Conservation (phyloP, 2,329 filamentous ascomycete species). For the Fusarium tricinctum region DNA sequence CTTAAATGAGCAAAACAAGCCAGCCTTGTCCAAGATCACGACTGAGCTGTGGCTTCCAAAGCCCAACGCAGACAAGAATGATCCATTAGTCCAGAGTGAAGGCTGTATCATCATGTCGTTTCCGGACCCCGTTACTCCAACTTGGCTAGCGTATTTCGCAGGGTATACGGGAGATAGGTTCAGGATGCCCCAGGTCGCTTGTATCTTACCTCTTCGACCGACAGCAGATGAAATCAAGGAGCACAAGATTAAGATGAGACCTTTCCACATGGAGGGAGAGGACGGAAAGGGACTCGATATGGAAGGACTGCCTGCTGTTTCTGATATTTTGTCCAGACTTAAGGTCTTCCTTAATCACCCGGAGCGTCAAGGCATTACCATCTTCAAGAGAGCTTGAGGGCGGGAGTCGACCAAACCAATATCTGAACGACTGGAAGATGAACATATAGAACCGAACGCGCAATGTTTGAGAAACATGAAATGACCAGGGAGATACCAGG, state of each 20-base stretch:
- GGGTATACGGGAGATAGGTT: background rate
- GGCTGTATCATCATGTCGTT: constrained; percentile 22
- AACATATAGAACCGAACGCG: too few relatives aligned
- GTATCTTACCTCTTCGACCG: background rate
- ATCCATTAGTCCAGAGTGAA: background rate
- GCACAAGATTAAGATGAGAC: constrained; percentile 1
- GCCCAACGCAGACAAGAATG: background rate
- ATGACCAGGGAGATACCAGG: too few relatives aligned
- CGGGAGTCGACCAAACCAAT: fast-evolving
- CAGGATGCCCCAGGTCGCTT: constrained; percentile 6
- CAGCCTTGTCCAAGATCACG: background rate
- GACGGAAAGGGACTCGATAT: constrained; percentile 1
- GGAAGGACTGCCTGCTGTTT: background rate
- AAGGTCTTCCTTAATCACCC: background rate
- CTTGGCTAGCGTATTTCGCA: background rate
- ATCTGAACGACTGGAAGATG: too few relatives aligned
- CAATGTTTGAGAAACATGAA: too few relatives aligned
- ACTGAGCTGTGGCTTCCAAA: constrained; percentile 17
- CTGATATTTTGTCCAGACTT: background rate
- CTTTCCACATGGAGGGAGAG: background rate
- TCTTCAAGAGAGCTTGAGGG: background rate
- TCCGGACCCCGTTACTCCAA: background rate
- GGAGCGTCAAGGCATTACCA: background rate
- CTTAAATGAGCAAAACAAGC: background rate
- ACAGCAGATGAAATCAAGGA: background rate